phyloP scores from a whole-genome alignment of 2,329 filamentous ascomycete species.

The Allantophomopsis lycopodina region DNA sequence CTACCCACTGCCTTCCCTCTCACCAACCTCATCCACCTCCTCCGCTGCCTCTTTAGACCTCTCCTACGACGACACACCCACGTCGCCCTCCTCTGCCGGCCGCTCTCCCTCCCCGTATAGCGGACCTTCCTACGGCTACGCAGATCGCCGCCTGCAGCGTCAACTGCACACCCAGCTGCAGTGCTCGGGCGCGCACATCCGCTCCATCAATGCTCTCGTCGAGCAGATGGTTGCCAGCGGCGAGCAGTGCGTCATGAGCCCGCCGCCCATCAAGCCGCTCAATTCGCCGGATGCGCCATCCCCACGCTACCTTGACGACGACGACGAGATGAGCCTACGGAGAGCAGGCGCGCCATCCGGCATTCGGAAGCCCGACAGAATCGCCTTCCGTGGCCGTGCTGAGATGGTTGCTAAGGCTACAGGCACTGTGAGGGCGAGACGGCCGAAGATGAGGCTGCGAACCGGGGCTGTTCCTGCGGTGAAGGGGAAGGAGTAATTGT shows the following conservation, averaged over 20 bases:
- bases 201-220: slow-evolving; percentile 11
- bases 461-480: too few species aligned
- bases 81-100: not conserved
- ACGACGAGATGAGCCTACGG: too few species aligned
- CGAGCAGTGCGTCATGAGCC: slow-evolving; percentile 9
- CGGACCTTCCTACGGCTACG: not conserved
- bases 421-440: too few species aligned
- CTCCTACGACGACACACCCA: not conserved
- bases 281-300: too few species aligned
- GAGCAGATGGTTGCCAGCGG: slow-evolving; percentile 10
- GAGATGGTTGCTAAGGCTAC: too few species aligned
- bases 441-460: too few species aligned
- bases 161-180: slow-evolving; percentile 13
- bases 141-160: slow-evolving; percentile 9
- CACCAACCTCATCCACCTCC: slow-evolving; percentile 3
- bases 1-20: slow-evolving; percentile 6
- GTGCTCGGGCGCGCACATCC: slow-evolving; percentile 7
- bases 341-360: too few species aligned
- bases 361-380: too few species aligned
- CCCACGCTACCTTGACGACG: too few species aligned
- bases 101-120: not conserved
- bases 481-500: too few species aligned
- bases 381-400: too few species aligned
- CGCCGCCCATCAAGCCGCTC: not conserved
- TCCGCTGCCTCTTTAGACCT: slow-evolving; percentile 2